Base-by-base conservation (phyloP, 495 filamentous ascomycete species). In the Penicillium alfredii region DNA sequence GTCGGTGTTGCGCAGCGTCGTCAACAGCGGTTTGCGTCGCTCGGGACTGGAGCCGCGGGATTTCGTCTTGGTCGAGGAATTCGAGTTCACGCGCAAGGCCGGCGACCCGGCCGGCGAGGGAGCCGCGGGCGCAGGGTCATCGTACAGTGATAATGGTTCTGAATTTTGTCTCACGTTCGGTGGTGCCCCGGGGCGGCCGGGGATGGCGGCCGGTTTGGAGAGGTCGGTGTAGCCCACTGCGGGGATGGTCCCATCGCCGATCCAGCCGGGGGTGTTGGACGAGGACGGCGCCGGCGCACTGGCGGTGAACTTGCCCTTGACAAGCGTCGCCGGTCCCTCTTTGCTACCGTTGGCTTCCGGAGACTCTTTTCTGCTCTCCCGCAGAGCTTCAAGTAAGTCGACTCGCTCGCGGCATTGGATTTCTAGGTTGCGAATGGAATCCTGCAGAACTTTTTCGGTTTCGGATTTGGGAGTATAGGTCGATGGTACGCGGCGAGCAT, bases 391-490 rank as follows among this genome's bases (percentile, higher is more conserved):
- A 10, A 98, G 69, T 11, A 97, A 71, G 57, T 92, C 88, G 31
- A 95, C 86, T 30, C 86, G 77, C 63, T 97, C 88, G 57, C 93
- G 92, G 64, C 88, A 95, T 67, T 97, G 89, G 51, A 88, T 55
- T 54, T 96, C 88, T 55, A 98, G 75, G 38, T 82, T 74, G 37
- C 77, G 74, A 36, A 98, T 65, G 38, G 86, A 89, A 19, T 89
- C 84, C 30, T 86, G 74, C 27, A 97, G 66, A 4, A 82, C 78
- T 40, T 76, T 82, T 49, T 98, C 93, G 1, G 88, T 93, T 62
- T 94, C 89, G 35, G 78, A 78, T 45, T 77, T 80, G 10, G 87
- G 84, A 5, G 71, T 70, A 53, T 85, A 87, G 45, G 68, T 79
- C 20, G 78, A 67, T 31, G 80, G 76, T 20, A 84, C 67, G 32